Evolutionary conservation across 768 basidiomycete genomes (phyloP), one percentile per base, ranked within the genome.

Genomic region (Tulasnella sp.): DNA sequence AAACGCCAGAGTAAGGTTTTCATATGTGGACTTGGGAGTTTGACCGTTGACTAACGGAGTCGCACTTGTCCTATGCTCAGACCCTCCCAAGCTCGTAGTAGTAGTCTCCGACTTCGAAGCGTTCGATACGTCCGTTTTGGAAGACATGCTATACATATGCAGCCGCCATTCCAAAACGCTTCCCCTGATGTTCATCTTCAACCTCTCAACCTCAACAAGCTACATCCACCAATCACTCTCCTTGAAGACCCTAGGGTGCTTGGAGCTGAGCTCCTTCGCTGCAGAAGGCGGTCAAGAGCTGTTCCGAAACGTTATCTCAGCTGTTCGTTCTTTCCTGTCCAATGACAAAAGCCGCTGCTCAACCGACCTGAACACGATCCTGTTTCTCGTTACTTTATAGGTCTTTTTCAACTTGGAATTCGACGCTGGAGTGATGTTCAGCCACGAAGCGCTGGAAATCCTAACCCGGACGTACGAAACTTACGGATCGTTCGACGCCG

Each of bases 101-200:
- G 60, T 42, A 5, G 41, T 78, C 60, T 60, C 77, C 24, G 60
- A 78, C 77, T 48, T 78, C 11, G 77, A 78, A 16, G 77, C 54
- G 20, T 60, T 78, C n/a, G 58, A 78, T 64, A 28, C 40, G 22
- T 20, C 58, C 6, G 37, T 78, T 0, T n/a, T 78, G 41, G 77
- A 78, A 34, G 64, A 44, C 41, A 54, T 78, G 9, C 37, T 78
- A 16, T 78, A 78, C 60, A 72, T 72, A 8, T 78, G 77, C 77
- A 78, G 77, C 37, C 77, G 50, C 20, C 77, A 78, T 41, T 37
- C 42, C 20, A 72, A n/a, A 16, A 72, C 54, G 28, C 58, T 78
- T 20, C 77, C 77, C 1, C 60, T 78, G 22, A 60, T 78, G 40
- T 78, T 78, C 64, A 60, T 78, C 54, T 42, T 78, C n/a, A 54